Evolutionary conservation across 2,329 filamentous ascomycete species (phyloP).

Genomic region (Pestalotiopsis sp.): DNA sequence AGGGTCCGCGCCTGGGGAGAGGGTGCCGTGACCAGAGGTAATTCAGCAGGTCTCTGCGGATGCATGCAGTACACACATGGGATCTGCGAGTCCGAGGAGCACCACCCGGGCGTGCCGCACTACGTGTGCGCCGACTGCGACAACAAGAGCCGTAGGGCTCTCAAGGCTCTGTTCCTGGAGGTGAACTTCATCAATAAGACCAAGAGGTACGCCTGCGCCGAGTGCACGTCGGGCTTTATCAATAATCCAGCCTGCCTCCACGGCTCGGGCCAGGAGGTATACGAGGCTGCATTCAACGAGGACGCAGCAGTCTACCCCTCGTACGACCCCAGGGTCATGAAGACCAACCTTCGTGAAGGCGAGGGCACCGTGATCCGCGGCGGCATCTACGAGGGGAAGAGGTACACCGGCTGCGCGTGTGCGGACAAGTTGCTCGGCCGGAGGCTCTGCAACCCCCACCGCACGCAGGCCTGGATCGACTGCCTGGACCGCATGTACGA

Average conservation of each 20-base stretch:
- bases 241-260: background rate
- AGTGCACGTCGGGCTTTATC: background rate
- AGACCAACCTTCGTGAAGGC: background rate
- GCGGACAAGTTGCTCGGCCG: slow-evolving; percentile 35
- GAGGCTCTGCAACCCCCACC: slow-evolving; percentile 38
- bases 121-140: slow-evolving; percentile 39
- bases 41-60: background rate
- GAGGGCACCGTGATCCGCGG: background rate
- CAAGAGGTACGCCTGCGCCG: background rate
- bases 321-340: background rate
- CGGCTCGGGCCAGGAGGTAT: background rate
- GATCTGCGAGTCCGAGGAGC: slow-evolving; percentile 24
- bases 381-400: slow-evolving; percentile 13
- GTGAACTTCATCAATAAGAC: background rate
- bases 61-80: background rate
- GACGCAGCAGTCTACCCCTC: background rate
- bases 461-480: slow-evolving; percentile 29
- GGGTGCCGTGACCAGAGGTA: background rate
- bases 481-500: background rate
- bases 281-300: background rate
- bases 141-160: slow-evolving; percentile 8
- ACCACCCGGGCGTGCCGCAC: slow-evolving; percentile 16
- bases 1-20: background rate
- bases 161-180: background rate
- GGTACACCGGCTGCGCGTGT: slow-evolving; percentile 41